phyloP scores from a whole-genome alignment of 2,329 filamentous ascomycete genomes.

The Fusarium sp. region DNA sequence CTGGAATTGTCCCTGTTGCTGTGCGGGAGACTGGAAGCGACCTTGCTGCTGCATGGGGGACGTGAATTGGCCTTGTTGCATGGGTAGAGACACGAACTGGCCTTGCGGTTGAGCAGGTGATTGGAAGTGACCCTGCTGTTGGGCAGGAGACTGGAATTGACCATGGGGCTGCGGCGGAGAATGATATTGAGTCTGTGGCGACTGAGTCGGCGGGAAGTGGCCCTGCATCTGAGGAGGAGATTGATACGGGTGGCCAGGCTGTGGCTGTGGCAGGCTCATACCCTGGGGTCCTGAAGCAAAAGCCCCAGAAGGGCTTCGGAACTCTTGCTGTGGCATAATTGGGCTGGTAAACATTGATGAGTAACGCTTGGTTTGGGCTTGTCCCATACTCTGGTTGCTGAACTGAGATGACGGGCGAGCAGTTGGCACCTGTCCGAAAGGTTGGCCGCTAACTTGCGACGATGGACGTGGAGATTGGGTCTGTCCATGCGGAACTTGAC shows the following conservation, averaged over 20 bases:
- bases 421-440: slow-evolving; percentile 21
- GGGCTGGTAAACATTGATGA: slow-evolving; percentile 30
- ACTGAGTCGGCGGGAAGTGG: background rate
- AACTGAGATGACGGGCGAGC: slow-evolving; percentile 26
- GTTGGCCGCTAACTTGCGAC: slow-evolving; percentile 20
- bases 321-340: slow-evolving; percentile 25
- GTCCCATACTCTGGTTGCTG: slow-evolving; percentile 19
- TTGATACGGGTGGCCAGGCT: slow-evolving; percentile 11
- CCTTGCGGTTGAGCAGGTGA: slow-evolving; percentile 3
- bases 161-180: background rate
- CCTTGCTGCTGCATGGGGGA: slow-evolving; percentile 10
- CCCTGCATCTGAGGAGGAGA: slow-evolving; percentile 11
- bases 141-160: background rate
- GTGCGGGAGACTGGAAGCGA: slow-evolving; percentile 1
- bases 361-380: slow-evolving; percentile 29
- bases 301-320: slow-evolving; percentile 9
- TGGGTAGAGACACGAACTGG: background rate
- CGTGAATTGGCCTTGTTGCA: slow-evolving; percentile 1
- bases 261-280: slow-evolving; percentile 15
- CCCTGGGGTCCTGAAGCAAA: slow-evolving; percentile 2
- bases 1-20: slow-evolving; percentile 18
- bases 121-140: slow-evolving; percentile 2
- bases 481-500: slow-evolving; percentile 11
- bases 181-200: background rate
- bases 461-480: slow-evolving; percentile 12